Evolutionary conservation across 164 flowering plant species (phyloP).

Genomic region (Aristolochia contorta): DNA sequence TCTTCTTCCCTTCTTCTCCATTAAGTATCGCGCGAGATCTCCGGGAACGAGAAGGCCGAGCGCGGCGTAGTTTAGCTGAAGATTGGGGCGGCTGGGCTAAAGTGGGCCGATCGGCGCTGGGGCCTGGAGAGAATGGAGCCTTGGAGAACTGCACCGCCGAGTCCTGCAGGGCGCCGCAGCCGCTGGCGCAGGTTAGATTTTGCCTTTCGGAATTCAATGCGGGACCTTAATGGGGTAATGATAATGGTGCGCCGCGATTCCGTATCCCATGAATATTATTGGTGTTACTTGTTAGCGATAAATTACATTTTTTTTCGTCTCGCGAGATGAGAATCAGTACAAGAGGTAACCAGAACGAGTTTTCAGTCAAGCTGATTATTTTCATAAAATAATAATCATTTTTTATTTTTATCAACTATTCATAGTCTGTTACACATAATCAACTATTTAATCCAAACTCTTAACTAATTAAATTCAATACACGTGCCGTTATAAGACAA

Average conservation of each 20-base stretch:
- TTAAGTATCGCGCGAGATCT: not conserved
- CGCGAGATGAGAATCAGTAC: too few relatives aligned
- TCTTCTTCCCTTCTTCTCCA: not conserved
- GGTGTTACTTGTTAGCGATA: not conserved
- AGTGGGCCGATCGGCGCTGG: not conserved
- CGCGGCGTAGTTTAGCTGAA: not conserved
- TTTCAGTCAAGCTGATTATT: too few relatives aligned
- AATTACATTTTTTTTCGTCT: too few relatives aligned
- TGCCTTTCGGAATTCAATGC: conserved; percentile 5
- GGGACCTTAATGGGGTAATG: not conserved
- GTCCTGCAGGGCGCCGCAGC: not conserved
- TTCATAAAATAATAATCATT: too few relatives aligned
- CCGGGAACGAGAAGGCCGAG: not conserved
- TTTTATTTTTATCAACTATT: too few relatives aligned
- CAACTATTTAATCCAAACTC: too few relatives aligned
- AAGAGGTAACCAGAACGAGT: too few relatives aligned
- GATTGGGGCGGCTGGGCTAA: not conserved
- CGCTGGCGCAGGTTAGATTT: conserved; percentile 5
- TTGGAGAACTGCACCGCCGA: too few relatives aligned
- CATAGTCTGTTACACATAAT: too few relatives aligned
- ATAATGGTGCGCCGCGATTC: not conserved
- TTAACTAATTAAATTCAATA: too few relatives aligned
- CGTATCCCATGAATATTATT: too few relatives aligned
- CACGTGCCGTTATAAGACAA: too few relatives aligned
- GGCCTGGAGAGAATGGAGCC: not conserved